Percentiles rank a stretch among this genome's conserved stretches.
phyloP scores from a whole-genome alignment of 2,329 filamentous ascomycete species.

The Claviceps monticola region DNA sequence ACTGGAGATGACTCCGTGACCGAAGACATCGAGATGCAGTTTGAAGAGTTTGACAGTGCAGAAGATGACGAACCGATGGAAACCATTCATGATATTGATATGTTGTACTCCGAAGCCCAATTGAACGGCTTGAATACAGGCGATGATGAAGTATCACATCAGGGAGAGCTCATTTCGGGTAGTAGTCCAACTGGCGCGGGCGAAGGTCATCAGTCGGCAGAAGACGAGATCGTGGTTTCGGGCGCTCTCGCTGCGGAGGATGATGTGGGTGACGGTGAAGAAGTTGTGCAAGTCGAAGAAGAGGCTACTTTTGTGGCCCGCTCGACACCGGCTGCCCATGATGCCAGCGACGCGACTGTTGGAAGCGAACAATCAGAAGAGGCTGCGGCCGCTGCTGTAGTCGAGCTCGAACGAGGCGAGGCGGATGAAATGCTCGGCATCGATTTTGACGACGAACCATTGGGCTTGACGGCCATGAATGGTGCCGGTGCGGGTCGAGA shows the following conservation, averaged over 20 bases:
- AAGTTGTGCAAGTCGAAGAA: slow-evolving; percentile 6
- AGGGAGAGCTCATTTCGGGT: background rate
- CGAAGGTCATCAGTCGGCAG: background rate
- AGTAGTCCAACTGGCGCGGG: background rate
- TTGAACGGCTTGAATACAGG: background rate
- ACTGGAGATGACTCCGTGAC: background rate
- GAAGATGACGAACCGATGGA: slow-evolving; percentile 5
- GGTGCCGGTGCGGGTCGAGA: background rate
- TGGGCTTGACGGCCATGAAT: background rate
- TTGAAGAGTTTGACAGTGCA: slow-evolving; percentile 14
- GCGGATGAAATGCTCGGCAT: slow-evolving; percentile 1
- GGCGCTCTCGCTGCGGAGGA: slow-evolving; percentile 7
- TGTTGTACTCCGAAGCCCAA: background rate
- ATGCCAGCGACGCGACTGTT: background rate
- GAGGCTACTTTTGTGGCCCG: slow-evolving; percentile 8
- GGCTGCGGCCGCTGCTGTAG: background rate
- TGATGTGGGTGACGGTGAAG: slow-evolving; percentile 10
- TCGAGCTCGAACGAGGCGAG: background rate
- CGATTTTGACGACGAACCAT: slow-evolving; percentile 3
- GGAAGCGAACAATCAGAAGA: background rate
- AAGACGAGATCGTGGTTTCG: slow-evolving; percentile 1
- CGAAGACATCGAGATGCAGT: slow-evolving; percentile 1
- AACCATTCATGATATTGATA: slow-evolving; percentile 12
- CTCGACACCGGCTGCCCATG: background rate
- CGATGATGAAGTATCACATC: background rate